A percentile compares a stretch with the other conserved stretches of the same genome.
phyloP scores from a whole-genome alignment of 2,329 filamentous ascomycete species.

The Leptographium wingfieldii region DNA sequence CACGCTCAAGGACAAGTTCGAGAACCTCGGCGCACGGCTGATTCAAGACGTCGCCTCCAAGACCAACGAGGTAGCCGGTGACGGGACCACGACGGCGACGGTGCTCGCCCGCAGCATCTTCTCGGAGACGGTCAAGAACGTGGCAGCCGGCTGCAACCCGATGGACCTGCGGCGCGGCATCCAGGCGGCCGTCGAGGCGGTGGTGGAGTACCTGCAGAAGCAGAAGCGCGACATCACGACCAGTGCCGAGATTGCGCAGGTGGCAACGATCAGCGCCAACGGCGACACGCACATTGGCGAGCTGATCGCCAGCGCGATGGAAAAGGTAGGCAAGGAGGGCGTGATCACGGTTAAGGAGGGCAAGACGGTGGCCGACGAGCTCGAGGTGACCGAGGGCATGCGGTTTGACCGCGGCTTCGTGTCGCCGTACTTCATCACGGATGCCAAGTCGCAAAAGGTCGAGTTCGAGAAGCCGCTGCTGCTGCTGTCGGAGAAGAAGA shows the following conservation, averaged over 20 bases:
- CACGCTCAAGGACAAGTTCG: constrained; percentile 94
- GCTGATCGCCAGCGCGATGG: constrained; percentile 96
- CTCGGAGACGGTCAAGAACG: constrained; percentile 99
- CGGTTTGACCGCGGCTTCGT: constrained; percentile 98
- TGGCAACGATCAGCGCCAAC: constrained; percentile 96
- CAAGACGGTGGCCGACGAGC: constrained; percentile 95
- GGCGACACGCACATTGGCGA: constrained; percentile 90
- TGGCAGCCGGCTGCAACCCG: constrained; percentile 97
- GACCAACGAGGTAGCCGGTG: constrained; percentile 98
- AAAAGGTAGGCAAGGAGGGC: constrained; percentile 99
- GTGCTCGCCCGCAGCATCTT: constrained; percentile 97
- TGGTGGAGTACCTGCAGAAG: constrained; percentile 84
- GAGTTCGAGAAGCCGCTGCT: constrained; percentile 99
- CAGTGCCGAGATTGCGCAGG: constrained; percentile 91
- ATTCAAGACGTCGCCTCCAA: constrained; percentile 97
- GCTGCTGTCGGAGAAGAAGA: constrained; percentile 99
- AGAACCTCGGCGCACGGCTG: constrained; percentile 94
- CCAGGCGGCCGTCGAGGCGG: constrained; percentile 88
- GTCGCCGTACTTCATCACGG: constrained; percentile 99
- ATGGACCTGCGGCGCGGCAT: constrained; percentile 98
- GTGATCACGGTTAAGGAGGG: constrained; percentile 99
- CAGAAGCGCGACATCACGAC: constrained; percentile 99
- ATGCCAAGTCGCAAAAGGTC: constrained; percentile 95
- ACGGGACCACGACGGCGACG: constrained; percentile 95
- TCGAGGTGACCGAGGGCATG: constrained; percentile 99